Base-by-base conservation (phyloP, 1,284 basidiomycete genomes). In the Trametes sp. region DNA sequence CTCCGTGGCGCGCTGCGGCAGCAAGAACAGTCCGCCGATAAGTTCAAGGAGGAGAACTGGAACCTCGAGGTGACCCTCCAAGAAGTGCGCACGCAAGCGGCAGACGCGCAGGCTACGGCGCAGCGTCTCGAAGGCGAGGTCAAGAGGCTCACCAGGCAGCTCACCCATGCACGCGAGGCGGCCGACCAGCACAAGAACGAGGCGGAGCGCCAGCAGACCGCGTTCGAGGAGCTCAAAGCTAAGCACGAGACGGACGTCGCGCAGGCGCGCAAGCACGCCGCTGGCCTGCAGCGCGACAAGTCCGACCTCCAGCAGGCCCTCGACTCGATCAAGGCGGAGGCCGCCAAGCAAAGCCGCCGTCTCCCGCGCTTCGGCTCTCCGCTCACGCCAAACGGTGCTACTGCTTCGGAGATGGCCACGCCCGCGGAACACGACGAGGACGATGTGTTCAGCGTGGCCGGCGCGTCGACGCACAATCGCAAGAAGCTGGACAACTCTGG, bases 1-100 rank as follows among this genome's bases (percentile, higher is more conserved):
- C 82, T 95, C 46, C 82, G 88, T 44, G 83, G 82, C 23, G 88
- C 90, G 21, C 82, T 95, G 8, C 82, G 87, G 62, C 82, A 88
- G 45, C 90, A 95, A 70, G 93, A 96, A 77, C 84, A 88, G 73
- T 65, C 61, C 50, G 58, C 69, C 83, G 88, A 92, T 74, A 94
- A 94, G 63, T 96, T 90, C 86, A 96, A 96, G 80, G 95, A 98
- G 77, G 95, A 97, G 79, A 98, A 98, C 76, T 98, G 97, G 97
- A 96, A 98, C 74, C 89, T 98, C 66, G 96, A 98, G 80, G 94
- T 98, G 51, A 87, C 87, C 24, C 83, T 96, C 31, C 96, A 99
- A 75, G 95, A 98, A 66, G 83, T 97, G 26, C 89, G 90, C 44
- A 79, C 87, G 0, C 87, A 93, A 69, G 82, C 93, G 42, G 74